Evolutionary conservation across 495 filamentous ascomycete species (phyloP), one percentile per base, ranked within the genome.

Genomic region (Lentithecium fluviatile): DNA sequence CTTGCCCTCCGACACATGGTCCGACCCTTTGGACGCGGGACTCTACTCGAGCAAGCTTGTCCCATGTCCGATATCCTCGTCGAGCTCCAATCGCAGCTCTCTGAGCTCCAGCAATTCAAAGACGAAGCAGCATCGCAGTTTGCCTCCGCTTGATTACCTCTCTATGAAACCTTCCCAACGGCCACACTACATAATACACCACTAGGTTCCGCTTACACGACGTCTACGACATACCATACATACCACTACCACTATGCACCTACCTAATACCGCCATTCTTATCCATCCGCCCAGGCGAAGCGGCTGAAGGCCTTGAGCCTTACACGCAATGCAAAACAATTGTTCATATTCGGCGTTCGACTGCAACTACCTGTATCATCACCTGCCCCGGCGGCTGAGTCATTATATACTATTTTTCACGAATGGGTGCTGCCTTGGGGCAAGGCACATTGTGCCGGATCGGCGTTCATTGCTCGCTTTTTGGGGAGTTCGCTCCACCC

Each of bases 1-100:
- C 70, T 77, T 17, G 71, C 72, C 20, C 53, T 77, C 29, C 74
- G 75, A 20, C 74, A 77, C 60, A 69, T 77, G 56, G 62, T 77
- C 47, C 56, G 69, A 15, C 75, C 75, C 8, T 77, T 77, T 62
- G 60, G 65, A 12, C 38, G 65, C 15, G 60, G 64, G 32, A 51
- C 65, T 0, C 64, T 75, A 59, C 63, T 75, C 7, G 24, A 64
- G 50, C 66, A 75, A 53, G 73, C 75, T 12, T 74, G 75, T 45
- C 71, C 74, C 19, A 77, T 77, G 74, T 36, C 56, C 5, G 74
- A 76, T 17, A 69, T 77, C 32, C 56, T 77, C 11, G 45, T 11
- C 42, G 73, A 74, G 46, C 52, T 77, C 0, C 58, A 69, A 26
- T 38, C 56, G 23, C 51, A 65, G 66, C 58, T 77, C 19, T 65